Evolutionary conservation across 1,284 basidiomycete species (phyloP), one percentile per base, ranked within the genome.

Genomic region (Puccinia hordei): DNA sequence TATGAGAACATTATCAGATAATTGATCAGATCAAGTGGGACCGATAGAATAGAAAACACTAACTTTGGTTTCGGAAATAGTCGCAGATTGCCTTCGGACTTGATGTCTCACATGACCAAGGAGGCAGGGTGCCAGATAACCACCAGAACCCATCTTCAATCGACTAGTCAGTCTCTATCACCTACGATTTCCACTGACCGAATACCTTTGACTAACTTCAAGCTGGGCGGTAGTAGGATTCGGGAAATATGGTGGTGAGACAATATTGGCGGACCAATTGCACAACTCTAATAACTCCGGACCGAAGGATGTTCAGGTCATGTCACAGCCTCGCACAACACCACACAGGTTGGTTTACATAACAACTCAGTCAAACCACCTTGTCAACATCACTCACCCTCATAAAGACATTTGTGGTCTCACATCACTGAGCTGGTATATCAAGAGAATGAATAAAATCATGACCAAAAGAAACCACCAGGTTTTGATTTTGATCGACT

Each of bases 291-390:
- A 6, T 65, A 2, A 13, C n/a, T n/a, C n/a, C n/a, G 17, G 13
- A 22, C 61, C 61, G 30, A 15, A 5, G 61, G 33, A 27, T 65
- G 61, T 65, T 24, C 38, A 35, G 17, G 38, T 38, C 6, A 30
- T 65, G 38, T 65, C 61, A 65, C 61, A 38, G 55, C 55, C 27
- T 57, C 41, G n/a, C n/a, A n/a, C n/a, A n/a, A n/a, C n/a, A n/a
- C n/a, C n/a, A n/a, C n/a, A n/a, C n/a, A n/a, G n/a, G n/a, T n/a
- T n/a, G n/a, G n/a, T n/a, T n/a, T n/a, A n/a, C n/a, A n/a, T n/a
- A n/a, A n/a, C n/a, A n/a, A n/a, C n/a, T n/a, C n/a, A n/a, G n/a
- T n/a, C n/a, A n/a, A n/a, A n/a, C n/a, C n/a, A n/a, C n/a, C n/a
- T n/a, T n/a, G n/a, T n/a, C n/a, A n/a, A n/a, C n/a, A n/a, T n/a